phyloP scores from a whole-genome alignment of 2,329 filamentous ascomycete genomes.

The Coniochaeta ligniaria region DNA sequence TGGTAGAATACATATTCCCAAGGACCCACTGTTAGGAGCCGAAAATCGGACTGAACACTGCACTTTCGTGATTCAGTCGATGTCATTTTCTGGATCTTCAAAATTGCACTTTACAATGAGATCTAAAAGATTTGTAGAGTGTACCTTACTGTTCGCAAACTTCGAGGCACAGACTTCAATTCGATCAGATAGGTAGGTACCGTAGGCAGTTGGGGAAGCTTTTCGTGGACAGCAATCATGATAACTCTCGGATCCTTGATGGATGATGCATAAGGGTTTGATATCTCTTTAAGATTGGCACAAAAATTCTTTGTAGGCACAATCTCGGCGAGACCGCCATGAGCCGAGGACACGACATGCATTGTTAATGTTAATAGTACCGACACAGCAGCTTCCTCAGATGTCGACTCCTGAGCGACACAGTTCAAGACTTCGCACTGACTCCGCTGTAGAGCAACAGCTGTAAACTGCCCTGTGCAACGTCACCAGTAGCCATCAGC shows the following conservation, averaged over 20 bases:
- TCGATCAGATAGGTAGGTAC: no score
- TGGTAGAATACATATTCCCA: neutral
- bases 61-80: neutral
- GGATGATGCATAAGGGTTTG: neutral
- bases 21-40: neutral
- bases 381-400: neutral
- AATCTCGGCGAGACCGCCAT: neutral
- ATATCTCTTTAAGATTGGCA: neutral
- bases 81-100: no score
- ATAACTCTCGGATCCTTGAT: neutral
- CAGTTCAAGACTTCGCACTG: no score
- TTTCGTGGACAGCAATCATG: neutral
- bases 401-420: neutral
- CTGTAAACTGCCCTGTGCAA: no score
- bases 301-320: neutral
- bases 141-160: no score
- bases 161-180: no score
- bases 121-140: no score
- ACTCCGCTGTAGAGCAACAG: no score
- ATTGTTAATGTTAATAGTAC: neutral
- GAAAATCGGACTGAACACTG: neutral
- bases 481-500: no score
- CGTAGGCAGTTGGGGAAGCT: no score
- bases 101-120: no score
- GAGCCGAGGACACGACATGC: neutral